Evolutionary conservation across 2,329 filamentous ascomycete species (phyloP).

Genomic region (Hortaea sp.): DNA sequence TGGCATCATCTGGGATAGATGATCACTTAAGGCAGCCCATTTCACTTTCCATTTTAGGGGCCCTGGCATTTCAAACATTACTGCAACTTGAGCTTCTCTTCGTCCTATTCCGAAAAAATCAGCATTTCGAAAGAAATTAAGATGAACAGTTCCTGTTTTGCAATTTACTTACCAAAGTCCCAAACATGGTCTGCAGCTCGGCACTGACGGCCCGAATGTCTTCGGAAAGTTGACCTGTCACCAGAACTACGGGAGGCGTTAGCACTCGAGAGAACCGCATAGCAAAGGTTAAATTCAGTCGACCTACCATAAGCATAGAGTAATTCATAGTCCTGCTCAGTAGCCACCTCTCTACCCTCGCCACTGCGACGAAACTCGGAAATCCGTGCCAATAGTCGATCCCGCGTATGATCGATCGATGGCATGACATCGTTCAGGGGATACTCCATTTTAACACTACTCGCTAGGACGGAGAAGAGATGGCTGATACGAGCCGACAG

Average conservation of each 20-base stretch:
- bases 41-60: no score
- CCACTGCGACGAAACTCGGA: conserved; percentile 74
- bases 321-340: conserved; percentile 77
- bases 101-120: conserved; percentile 27
- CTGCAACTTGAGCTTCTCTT: conserved; percentile 50
- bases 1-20: no score
- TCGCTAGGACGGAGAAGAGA: conserved; percentile 74
- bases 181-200: conserved; percentile 45
- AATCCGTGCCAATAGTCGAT: conserved; percentile 75
- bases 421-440: conserved; percentile 83
- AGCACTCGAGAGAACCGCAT: background rate
- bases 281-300: background rate
- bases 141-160: no score
- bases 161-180: conserved; percentile 33
- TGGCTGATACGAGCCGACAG: conserved; percentile 86
- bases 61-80: conserved; percentile 15
- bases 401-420: conserved; percentile 67
- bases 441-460: conserved; percentile 88
- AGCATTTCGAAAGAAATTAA: no score
- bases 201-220: conserved; percentile 21
- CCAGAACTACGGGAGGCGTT: conserved; percentile 38
- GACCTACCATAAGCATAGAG: conserved; percentile 75
- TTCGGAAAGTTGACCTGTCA: conserved; percentile 42
- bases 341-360: conserved; percentile 39
- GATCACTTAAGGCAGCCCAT: no score